Conservation (phyloP, 2,329 filamentous ascomycete species). For the Alternaria infectoria region DNA sequence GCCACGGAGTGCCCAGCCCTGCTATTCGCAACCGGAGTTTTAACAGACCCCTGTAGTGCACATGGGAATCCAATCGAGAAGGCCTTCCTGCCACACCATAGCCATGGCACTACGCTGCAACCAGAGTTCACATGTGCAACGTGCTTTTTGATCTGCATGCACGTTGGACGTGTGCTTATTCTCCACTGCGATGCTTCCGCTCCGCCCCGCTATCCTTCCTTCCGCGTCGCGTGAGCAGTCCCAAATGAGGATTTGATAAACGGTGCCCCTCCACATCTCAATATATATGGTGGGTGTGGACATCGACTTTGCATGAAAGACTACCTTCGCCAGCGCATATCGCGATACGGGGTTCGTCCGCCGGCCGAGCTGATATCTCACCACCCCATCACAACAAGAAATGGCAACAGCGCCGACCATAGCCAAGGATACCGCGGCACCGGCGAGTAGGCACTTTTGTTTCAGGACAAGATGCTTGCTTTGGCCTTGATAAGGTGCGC, state of each 20-base stretch:
- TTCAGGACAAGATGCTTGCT: not conserved
- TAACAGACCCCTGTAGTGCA: not conserved
- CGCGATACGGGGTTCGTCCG: not conserved
- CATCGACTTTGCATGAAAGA: not conserved
- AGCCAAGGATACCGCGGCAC: not conserved
- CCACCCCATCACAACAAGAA: not conserved
- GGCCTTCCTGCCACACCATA: not conserved
- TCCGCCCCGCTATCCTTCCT: slow-evolving; percentile 1
- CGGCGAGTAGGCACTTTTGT: not conserved
- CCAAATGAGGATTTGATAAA: not conserved
- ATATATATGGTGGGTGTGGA: not conserved
- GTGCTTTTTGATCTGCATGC: not conserved
- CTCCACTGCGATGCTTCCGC: slow-evolving; percentile 1
- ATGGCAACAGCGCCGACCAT: not conserved
- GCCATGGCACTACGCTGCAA: not conserved
- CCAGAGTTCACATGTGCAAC: not conserved
- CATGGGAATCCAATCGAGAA: not conserved
- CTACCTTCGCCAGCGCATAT: not conserved
- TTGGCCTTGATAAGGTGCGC: not conserved
- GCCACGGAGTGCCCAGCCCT: slow-evolving; percentile 5
- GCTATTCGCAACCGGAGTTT: slow-evolving; percentile 1
- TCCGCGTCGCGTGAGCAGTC: slow-evolving; percentile 6
- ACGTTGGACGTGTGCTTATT: not conserved
- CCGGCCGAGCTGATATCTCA: not conserved
- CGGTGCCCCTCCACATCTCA: not conserved